Base-by-base conservation (phyloP, 129 eudicot genomes). In the Tagetes patula region DNA sequence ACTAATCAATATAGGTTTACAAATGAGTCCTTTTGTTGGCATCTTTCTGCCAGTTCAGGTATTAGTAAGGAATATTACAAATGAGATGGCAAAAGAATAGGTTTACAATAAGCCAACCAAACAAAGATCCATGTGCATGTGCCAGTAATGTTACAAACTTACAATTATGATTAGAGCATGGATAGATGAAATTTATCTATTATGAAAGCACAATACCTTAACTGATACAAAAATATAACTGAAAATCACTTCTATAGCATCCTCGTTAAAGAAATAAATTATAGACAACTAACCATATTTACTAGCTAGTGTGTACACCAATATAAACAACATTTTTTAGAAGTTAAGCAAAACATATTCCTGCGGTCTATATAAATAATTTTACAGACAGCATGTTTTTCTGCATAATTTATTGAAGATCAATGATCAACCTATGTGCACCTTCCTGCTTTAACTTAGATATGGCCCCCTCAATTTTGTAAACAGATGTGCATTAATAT, bases 101-200 rank as follows among this genome's bases (percentile, higher is more conserved):
- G 67, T 46, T 38, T 55, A 30, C 43, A 43, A 72, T 33, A 58
- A 72, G 58, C 36, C 34, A 59, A 13, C 69, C 69, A 72, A 59
- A 12, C 58, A 72, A 42, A 32, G 32, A 43, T 72, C 46, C 49
- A 46, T 61, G 49, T 32, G 47, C 38, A 14, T 32, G 41, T 45
- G 45, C 36, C 64, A 63, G 30, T 74, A 62, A 48, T 48, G 50
- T 62, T 60, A 61, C 78, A 64, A 49, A 6, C 36, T 34, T 49
- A 69, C 1, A 50, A 20, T 20, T 20, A 20, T 20, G 27, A 20
- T 20, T 69, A 50, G 8, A 69, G 27, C 46, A 36, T 20, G 50
- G 36, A 69, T 50, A 69, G 56, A 49, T 69, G 37, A 14, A 14
- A 6, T 8, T n/a, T 69, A 46, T 56, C 8, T 9, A 38, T 48